phyloP scores from a whole-genome alignment of 768 basidiomycete species.

The Russula sp. region DNA sequence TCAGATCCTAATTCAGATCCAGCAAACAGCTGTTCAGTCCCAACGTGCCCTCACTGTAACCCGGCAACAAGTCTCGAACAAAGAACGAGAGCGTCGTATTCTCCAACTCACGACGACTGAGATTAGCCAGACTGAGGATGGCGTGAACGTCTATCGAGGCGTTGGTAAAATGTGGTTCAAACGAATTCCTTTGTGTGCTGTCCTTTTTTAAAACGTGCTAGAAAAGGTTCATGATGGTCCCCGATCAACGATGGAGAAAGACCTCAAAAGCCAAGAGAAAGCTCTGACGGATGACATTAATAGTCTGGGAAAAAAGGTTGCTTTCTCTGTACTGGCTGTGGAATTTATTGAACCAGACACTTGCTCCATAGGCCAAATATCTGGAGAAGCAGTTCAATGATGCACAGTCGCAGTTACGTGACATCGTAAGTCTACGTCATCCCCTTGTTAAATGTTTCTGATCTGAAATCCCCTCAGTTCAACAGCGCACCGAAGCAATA shows the following conservation, averaged over 20 bases:
- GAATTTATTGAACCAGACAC: neutral
- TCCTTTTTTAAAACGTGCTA: constrained; percentile 13
- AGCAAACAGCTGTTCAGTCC: constrained; percentile 84
- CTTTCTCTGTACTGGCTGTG: neutral
- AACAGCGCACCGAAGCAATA: constrained; percentile 45
- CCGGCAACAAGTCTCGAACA: constrained; percentile 69
- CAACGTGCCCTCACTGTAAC: constrained; percentile 73
- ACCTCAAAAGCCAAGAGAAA: constrained; percentile 75
- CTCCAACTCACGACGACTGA: constrained; percentile 87
- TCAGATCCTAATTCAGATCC: constrained; percentile 90
- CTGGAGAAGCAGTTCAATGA: constrained; percentile 93
- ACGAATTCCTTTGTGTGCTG: neutral
- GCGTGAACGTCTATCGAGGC: constrained; percentile 87
- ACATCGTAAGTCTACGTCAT: constrained; percentile 53
- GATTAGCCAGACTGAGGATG: constrained; percentile 62
- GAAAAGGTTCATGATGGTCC: constrained; percentile 85
- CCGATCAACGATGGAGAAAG: constrained; percentile 70
- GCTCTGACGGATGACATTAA: constrained; percentile 80
- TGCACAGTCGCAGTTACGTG: constrained; percentile 80
- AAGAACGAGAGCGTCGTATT: constrained; percentile 87
- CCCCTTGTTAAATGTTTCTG: neutral
- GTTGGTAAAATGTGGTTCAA: constrained; percentile 84
- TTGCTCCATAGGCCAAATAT: constrained; percentile 64
- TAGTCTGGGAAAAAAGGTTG: constrained; percentile 82
- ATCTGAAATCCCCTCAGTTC: constrained; percentile 43